These are phyloP conservation scores for Ogataea naganishii DNA, from an alignment of 805 yeast species.

Conservation along the genomic window DNA sequence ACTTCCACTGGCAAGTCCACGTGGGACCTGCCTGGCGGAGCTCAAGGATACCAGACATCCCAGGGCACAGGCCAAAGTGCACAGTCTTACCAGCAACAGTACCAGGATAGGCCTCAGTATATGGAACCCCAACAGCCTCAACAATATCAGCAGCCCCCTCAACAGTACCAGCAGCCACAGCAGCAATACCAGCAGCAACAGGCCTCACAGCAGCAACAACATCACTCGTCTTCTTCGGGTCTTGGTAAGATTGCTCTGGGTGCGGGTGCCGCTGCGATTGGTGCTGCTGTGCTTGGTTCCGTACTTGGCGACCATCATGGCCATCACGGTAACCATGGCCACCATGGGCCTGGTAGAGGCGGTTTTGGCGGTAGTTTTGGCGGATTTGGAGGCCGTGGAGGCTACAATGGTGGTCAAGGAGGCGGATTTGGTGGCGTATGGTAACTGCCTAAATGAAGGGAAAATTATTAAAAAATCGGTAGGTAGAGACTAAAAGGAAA, in stretches of 20 bases:
- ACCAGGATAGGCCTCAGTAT: slow-evolving; percentile 1
- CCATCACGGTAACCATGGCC: slow-evolving; percentile 4
- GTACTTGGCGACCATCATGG: slow-evolving; percentile 1
- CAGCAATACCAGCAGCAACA: slow-evolving; percentile 5
- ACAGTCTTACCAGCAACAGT: slow-evolving; percentile 3
- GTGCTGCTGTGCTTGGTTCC: slow-evolving; percentile 1
- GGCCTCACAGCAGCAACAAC: slow-evolving; percentile 2
- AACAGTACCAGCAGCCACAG: slow-evolving; percentile 3
- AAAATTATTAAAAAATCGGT: too few relatives aligned
- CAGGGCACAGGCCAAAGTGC: not conserved
- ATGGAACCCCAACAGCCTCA: slow-evolving; percentile 2
- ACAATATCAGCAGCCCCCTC: slow-evolving; percentile 1
- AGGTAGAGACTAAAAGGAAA: too few relatives aligned
- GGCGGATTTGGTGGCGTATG: slow-evolving; percentile 4
- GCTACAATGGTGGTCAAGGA: slow-evolving; percentile 3
- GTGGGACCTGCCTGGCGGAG: slow-evolving; percentile 19
- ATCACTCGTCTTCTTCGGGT: slow-evolving; percentile 1
- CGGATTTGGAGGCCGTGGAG: slow-evolving; percentile 5
- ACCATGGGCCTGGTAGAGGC: slow-evolving; percentile 1
- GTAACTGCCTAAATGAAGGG: slow-evolving; percentile 2
- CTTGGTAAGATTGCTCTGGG: slow-evolving; percentile 3
- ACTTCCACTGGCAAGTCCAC: slow-evolving; percentile 20
- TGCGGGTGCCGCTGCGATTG: slow-evolving; percentile 6
- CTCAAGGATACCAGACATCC: not conserved
- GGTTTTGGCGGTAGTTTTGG: slow-evolving; percentile 3